Conservation (phyloP, 345 rosid species). For the Corchorus olitorius region DNA sequence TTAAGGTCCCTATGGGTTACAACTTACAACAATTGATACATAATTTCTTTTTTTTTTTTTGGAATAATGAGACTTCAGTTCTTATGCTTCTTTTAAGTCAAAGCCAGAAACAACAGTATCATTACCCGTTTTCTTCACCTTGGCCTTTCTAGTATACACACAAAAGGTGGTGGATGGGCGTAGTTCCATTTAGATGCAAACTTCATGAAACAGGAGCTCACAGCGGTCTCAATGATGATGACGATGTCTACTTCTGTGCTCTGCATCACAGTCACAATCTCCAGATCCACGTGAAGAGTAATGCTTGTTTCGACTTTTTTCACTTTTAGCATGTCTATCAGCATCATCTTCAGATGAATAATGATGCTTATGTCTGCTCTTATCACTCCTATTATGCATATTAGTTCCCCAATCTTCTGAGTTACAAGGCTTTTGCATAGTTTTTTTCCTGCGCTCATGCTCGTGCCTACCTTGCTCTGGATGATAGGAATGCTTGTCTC, state of each 20-base stretch:
- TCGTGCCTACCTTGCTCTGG: slow-evolving; percentile 20
- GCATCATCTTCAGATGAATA: slow-evolving; percentile 22
- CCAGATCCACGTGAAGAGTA: slow-evolving; percentile 16
- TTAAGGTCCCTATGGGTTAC: background rate
- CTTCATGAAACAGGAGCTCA: background rate
- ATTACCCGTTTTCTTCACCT: background rate
- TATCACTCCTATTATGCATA: slow-evolving; percentile 19
- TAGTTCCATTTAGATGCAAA: background rate
- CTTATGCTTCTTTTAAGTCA: background rate
- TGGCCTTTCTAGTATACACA: background rate
- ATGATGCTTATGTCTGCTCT: slow-evolving; percentile 12
- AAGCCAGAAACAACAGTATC: background rate
- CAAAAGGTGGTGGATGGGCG: background rate
- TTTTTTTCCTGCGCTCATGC: background rate
- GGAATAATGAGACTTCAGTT: slow-evolving; percentile 9
- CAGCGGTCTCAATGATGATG: slow-evolving; percentile 1
- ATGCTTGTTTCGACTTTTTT: slow-evolving; percentile 23
- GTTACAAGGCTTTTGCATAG: background rate
- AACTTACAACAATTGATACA: background rate
- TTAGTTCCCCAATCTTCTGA: slow-evolving; percentile 15
- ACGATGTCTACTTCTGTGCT: slow-evolving; percentile 20
- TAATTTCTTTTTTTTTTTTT: background rate
- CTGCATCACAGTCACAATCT: slow-evolving; percentile 19
- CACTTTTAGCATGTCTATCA: slow-evolving; percentile 22
- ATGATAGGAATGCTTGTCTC: slow-evolving; percentile 24